phyloP scores from a whole-genome alignment of 2,329 filamentous ascomycete genomes.

The Aspergillus bombycis region DNA sequence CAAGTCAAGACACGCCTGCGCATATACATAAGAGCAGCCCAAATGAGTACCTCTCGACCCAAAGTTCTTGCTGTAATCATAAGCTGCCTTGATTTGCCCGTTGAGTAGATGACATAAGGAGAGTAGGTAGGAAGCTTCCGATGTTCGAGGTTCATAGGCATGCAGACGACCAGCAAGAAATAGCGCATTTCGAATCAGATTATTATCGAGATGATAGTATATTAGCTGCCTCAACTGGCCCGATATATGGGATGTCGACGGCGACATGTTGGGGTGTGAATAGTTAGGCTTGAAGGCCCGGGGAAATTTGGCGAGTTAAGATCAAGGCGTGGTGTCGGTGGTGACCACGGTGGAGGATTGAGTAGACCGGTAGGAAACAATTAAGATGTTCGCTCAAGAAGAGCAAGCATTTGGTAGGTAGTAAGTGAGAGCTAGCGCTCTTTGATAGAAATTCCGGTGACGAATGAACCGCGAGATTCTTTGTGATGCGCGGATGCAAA shows the following conservation, averaged over 20 bases:
- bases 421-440: constrained; percentile 1
- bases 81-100: constrained; percentile 81
- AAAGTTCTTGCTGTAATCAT: constrained; percentile 74
- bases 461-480: constrained; percentile 20
- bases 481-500: constrained; percentile 6
- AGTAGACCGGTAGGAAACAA: background rate
- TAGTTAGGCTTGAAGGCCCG: background rate
- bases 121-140: constrained; percentile 80
- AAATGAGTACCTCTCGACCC: constrained; percentile 74
- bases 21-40: constrained; percentile 89
- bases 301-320: constrained; percentile 1
- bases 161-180: constrained; percentile 88
- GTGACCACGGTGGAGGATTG: constrained; percentile 7
- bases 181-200: constrained; percentile 83
- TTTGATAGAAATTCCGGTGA: constrained; percentile 1
- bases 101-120: constrained; percentile 82
- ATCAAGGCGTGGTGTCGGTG: constrained; percentile 17
- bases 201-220: constrained; percentile 83
- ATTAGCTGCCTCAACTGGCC: constrained; percentile 67
- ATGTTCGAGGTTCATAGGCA: constrained; percentile 79
- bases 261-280: constrained; percentile 53
- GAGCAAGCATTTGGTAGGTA: constrained; percentile 20
- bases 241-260: constrained; percentile 57
- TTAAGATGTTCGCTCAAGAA: constrained; percentile 8
- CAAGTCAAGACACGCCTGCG: constrained; percentile 80